Evolutionary conservation across 441 rosid genomes (phyloP), one percentile per base, ranked within the genome.

Genomic region (Corymbia calophylla): DNA sequence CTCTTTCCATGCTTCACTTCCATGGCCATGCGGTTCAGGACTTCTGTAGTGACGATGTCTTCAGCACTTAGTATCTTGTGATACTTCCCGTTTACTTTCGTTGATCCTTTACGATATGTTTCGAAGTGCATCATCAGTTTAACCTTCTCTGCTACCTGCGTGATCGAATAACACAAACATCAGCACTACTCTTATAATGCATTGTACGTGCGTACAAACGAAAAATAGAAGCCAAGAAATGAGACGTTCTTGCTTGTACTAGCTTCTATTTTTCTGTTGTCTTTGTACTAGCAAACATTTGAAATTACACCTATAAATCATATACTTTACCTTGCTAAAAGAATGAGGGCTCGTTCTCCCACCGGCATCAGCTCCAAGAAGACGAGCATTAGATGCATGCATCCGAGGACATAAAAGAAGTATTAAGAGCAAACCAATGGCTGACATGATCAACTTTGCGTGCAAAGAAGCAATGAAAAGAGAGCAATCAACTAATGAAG

Each of bases 341-440:
- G 84, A 77, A 77, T 13, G 84, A 44, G 84, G n/a, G 51, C 84
- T 44, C 51, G 23, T 25, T 77, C n/a, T 44, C 29, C 84, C 84
- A 77, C 18, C 6, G 51, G 84, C 84, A 47, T 77, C n/a, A 18
- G n/a, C 84, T 32, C 90, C 88, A 25, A 92, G 88, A 90, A 49
- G 93, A 25, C 95, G 93, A 93, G 94, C 97, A 84, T 77, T 51
- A 62, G 92, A 92, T 88, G 92, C 91, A 92, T 92, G 94, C 92
- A 92, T 88, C 44, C 9, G 51, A 77, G 90, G 91, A 89, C 90
- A 89, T n/a, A 90, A 88, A 86, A 94, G 55, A 82, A 92, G 60
- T 82, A 92, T 35, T 85, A 92, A 77, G 88, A 92, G 87, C 55
- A 90, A 88, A 35, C 89, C 73, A 29, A 56, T 48, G 23, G 55